Evolutionary conservation across 257 asterid genomes (phyloP), one percentile per base, ranked within the genome.

Genomic region (Petunia axillaris): DNA sequence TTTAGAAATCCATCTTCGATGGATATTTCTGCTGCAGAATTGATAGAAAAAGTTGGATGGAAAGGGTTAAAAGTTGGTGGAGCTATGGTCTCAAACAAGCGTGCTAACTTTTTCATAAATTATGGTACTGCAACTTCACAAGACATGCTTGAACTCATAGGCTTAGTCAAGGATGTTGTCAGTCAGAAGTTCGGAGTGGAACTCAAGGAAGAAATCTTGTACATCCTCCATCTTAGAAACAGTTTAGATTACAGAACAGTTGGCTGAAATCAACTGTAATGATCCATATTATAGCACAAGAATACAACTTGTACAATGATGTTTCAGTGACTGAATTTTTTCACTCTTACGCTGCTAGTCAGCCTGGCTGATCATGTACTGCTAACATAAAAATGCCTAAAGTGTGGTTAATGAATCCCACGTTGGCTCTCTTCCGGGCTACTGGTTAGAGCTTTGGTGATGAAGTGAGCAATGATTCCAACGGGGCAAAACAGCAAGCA

Each of bases 401-500:
- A 41, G 37, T 6, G 8, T 37, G 40, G 6, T 84, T 82, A 81
- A 78, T 76, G 82, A 78, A 14, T 79, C 74, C 83, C 80, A 77
- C 66, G 80, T 57, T 84, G 75, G 41, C 41, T 65, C 60, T 83
- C 71, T 73, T 81, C 80, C 38, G 65, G 73, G 53, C 65, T 77
- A 46, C 81, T 82, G 66, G 90, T 79, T 64, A 89, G 68, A 58
- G 93, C 91, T 87, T 93, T 96, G 48, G 98, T 96, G 81, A 90
- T 83, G 87, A 89, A 84, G 87, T 94, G 98, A 54, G 87, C 58
- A 43, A 94, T 84, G 83, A 94, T 86, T 52, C 98, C 98, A 65
- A 94, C 15, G 2, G 99, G 98, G 81, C 99, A 92, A 76, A 90
- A 95, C 66, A 95, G 79, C 65, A 96, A 87, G 90, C 99, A 96